Base-by-base conservation (phyloP, 208 protist species). In the Leishmania tropica region DNA sequence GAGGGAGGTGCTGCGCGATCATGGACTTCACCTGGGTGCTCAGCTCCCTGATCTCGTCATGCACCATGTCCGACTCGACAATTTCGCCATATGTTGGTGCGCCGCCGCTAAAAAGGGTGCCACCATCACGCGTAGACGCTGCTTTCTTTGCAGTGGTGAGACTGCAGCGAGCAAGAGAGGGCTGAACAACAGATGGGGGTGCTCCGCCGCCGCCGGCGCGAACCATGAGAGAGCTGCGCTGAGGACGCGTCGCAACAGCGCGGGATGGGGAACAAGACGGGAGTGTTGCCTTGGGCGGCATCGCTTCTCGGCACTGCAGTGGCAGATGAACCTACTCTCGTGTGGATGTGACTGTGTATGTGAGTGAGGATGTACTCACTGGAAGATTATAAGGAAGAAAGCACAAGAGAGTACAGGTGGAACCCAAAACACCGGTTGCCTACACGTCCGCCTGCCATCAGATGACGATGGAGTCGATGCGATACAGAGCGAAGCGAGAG, bases 11-110 rank as follows among this genome's bases (percentile, higher is more conserved):
- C 15, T 88, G 76, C 53, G 87, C 76, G 54, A 97, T 90, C 58
- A 89, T 81, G 3, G 73, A 45, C 56, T 89, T 86, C 48, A 90
- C 89, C 62, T 90, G 68, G 2, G 56, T 81, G 17, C 91, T 87
- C 35, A 97, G 76, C 28, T 91, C 87, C 28, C 87, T 87, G 60
- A 97, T 95, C 65, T 97, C 92, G 5, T 91, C 86, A 81, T 97
- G 94, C 17, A 96, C 92, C 47, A 93, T 74, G 60, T 95, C 81
- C 13, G 85, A 91, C 24, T 95, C 91, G 17, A 89, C 84, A 7
- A 96, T 65, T 0, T 91, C 85, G 45, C 92, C 91, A 75, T 95
- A 97, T 19, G 64, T 28, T 2, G 78, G 78, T 6, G 78, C 62
- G 13, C 47, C 13, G 47, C 15, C 7, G 31, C 11, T 31, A 47